Base-by-base conservation (phyloP, 2,329 filamentous ascomycete genomes). In the Colletotrichum sp. region DNA sequence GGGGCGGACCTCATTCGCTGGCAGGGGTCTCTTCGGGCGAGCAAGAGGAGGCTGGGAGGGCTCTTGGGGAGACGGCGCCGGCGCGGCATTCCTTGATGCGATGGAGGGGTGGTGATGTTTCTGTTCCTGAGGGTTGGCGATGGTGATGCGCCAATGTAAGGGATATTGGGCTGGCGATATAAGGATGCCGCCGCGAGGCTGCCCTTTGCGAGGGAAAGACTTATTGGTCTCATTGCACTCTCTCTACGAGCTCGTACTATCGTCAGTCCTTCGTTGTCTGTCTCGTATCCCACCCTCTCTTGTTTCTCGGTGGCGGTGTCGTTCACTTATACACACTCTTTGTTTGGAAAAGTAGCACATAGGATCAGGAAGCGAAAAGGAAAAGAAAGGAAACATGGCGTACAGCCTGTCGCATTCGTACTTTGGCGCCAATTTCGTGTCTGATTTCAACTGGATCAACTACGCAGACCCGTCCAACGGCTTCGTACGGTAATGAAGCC, bases 381-480 rank as follows among this genome's bases (percentile, higher is more conserved):
- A 34, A 16, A 24, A 30, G n/a, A 24, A 28, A n/a, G 32, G 62
- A 26, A 18, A 28, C 13, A 78, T 78, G 76, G 76, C 69, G 6
- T 89, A 89, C 79, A 82, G 84, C 38, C 80, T 90, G 64, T 80
- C 81, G 13, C 84, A 82, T 71, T 88, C 84, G 26, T 89, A 87
- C 69, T 81, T 82, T 24, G 85, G 86, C 59, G 82, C 84, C 62
- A 84, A 85, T 68, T 83, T 90, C 62, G 82, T 90, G 71, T 83
- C 82, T 58, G 84, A 84, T 73, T 91, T 91, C 81, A 85, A 84
- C 77, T 91, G 89, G 82, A 86, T 87, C 75, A 86, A 87, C 18
- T 85, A 84, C 3, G 66, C 77, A 6, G 94, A 96, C 79, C 92
- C 90, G 2, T 95, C 91, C 13, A 83, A 92, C 77, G 94, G 94